phyloP scores from a whole-genome alignment of 2,329 filamentous ascomycete species.

The Pseudodiploospora longispora region DNA sequence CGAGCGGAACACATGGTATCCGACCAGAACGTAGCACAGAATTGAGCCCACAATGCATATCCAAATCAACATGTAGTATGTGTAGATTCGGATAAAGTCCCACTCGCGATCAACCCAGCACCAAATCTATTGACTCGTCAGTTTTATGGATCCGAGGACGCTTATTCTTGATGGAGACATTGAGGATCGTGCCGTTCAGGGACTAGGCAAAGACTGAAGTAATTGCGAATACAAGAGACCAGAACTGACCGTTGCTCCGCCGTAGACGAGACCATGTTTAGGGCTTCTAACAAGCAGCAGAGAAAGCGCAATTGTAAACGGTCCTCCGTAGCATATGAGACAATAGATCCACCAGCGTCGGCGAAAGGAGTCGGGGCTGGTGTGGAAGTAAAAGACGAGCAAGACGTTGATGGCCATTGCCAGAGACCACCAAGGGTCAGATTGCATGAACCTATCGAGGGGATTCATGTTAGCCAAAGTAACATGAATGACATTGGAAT shows the following conservation, averaged over 20 bases:
- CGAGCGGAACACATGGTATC: conserved; percentile 52
- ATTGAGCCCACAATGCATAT: conserved; percentile 48
- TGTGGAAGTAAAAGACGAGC: conserved; percentile 56
- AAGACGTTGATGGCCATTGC: conserved; percentile 80
- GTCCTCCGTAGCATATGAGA: conserved; percentile 62
- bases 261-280: conserved; percentile 37
- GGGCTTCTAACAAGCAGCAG: conserved; percentile 49
- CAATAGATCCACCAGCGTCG: conserved; percentile 66
- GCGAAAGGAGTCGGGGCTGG: conserved; percentile 59
- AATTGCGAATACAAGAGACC: too few species aligned
- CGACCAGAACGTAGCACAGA: conserved; percentile 48
- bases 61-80: conserved; percentile 56
- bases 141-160: neutral
- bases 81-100: conserved; percentile 50
- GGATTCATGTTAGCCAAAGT: neutral
- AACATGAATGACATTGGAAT: too few species aligned
- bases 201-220: too few species aligned
- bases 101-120: conserved; percentile 51
- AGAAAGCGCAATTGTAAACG: conserved; percentile 57
- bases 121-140: conserved; percentile 39
- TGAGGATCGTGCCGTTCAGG: too few species aligned
- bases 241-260: conserved; percentile 45
- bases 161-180: too few species aligned
- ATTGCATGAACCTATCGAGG: conserved; percentile 61
- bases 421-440: conserved; percentile 68